phyloP scores from a whole-genome alignment of 1,139 yeast genomes.

The Lodderomyces orthopsilosis region DNA sequence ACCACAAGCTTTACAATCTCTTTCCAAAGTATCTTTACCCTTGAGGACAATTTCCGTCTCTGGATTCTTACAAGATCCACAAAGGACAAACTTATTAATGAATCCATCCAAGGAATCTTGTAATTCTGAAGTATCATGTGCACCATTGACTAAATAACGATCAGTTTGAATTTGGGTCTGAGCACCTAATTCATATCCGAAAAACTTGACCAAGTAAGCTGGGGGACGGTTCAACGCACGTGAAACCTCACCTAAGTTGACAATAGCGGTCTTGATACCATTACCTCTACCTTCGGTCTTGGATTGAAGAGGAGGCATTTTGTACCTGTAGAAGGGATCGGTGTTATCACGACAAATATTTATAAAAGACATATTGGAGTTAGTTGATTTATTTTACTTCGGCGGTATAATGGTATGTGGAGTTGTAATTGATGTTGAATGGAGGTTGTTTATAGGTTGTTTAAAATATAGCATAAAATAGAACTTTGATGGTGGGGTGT shows the following conservation, averaged over 20 bases:
- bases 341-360: conserved; percentile 96
- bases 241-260: conserved; percentile 89
- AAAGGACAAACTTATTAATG: conserved; percentile 86
- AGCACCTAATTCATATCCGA: conserved; percentile 97
- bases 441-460: neutral
- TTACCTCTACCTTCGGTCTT: conserved; percentile 99
- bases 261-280: conserved; percentile 95
- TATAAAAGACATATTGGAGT: conserved; percentile 68
- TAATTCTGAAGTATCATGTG: conserved; percentile 83
- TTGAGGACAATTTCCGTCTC: conserved; percentile 89
- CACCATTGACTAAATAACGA: conserved; percentile 92
- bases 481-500: neutral
- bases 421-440: neutral
- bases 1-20: conserved; percentile 99
- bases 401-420: conserved; percentile 1
- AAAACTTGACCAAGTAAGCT: conserved; percentile 85
- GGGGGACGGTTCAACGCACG: conserved; percentile 94
- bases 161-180: conserved; percentile 84
- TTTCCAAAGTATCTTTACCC: conserved; percentile 72
- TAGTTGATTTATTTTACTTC: neutral
- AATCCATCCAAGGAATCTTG: conserved; percentile 95
- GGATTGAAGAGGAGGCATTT: conserved; percentile 97
- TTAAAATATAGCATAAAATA: neutral
- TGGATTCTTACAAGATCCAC: conserved; percentile 95
- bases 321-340: conserved; percentile 98